Evolutionary conservation across 495 filamentous ascomycete species (phyloP).

Genomic region (Talaromyces liani): DNA sequence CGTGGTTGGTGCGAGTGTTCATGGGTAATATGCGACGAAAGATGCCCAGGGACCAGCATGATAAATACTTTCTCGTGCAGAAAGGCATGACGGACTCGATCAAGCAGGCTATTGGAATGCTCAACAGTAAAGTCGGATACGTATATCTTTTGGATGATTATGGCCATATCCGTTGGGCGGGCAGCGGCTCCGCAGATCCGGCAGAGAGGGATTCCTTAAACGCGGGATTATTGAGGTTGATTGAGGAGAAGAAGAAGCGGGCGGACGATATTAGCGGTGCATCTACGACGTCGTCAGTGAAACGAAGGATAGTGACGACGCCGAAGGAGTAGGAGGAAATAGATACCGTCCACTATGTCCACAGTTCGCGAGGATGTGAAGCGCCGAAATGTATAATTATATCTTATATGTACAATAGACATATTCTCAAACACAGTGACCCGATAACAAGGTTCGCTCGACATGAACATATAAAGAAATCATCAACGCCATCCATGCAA

Average conservation of each 20-base stretch:
- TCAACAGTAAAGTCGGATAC: slow-evolving; percentile 89
- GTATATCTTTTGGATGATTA: slow-evolving; percentile 84
- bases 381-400: neutral
- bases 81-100: slow-evolving; percentile 68
- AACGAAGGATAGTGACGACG: slow-evolving; percentile 17
- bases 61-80: slow-evolving; percentile 74
- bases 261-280: slow-evolving; percentile 1
- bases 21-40: slow-evolving; percentile 49
- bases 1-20: slow-evolving; percentile 64
- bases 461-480: neutral
- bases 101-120: slow-evolving; percentile 66
- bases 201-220: slow-evolving; percentile 67
- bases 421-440: neutral
- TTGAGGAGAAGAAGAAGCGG: slow-evolving; percentile 45
- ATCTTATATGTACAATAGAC: slow-evolving; percentile 7
- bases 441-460: neutral
- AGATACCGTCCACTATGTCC: neutral
- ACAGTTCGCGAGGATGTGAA: neutral
- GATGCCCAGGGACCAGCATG: slow-evolving; percentile 54
- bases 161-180: slow-evolving; percentile 91
- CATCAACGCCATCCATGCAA: slow-evolving; percentile 6
- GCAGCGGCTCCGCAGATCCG: slow-evolving; percentile 65
- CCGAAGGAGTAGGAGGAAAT: slow-evolving; percentile 3
- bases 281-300: neutral
- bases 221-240: slow-evolving; percentile 57